These are phyloP conservation scores for Colletotrichum gloeosporioides DNA, from an alignment of 2,329 filamentous ascomycete species.

Conservation along the genomic window DNA sequence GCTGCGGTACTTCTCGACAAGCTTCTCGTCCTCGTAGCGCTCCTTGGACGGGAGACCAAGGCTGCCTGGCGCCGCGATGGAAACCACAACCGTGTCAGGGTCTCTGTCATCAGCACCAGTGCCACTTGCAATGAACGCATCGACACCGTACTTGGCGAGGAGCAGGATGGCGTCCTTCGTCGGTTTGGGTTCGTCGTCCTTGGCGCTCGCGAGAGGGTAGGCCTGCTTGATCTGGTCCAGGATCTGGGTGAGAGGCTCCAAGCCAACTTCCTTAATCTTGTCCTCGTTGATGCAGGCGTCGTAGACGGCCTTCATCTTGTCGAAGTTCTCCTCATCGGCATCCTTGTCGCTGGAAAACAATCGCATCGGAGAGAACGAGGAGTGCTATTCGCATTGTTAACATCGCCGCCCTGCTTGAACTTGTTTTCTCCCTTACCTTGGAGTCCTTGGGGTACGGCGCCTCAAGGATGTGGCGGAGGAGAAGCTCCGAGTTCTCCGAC, in stretches of 20 bases:
- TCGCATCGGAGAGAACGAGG: constrained; percentile 50
- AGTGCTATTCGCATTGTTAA: constrained; percentile 42
- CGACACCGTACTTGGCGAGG: constrained; percentile 50
- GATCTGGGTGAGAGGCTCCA: constrained; percentile 60
- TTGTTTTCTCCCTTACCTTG: constrained; percentile 31
- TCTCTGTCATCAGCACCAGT: constrained; percentile 49
- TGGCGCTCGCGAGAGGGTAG: constrained; percentile 23
- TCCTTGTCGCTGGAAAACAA: constrained; percentile 40
- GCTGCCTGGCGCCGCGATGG: constrained; percentile 48
- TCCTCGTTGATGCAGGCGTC: constrained; percentile 70
- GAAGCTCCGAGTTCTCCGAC: constrained; percentile 62
- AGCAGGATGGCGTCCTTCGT: constrained; percentile 49
- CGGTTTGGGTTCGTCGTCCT: constrained; percentile 29
- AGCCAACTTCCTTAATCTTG: constrained; percentile 58
- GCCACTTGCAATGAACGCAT: constrained; percentile 39
- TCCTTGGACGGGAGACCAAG: constrained; percentile 68
- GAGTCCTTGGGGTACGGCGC: constrained; percentile 54
- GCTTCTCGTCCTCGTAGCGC: constrained; percentile 61
- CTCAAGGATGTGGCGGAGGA: constrained; percentile 69
- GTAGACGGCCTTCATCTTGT: constrained; percentile 69
- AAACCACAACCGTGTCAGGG: constrained; percentile 39
- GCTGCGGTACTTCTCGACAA: constrained; percentile 55
- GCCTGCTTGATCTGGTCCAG: constrained; percentile 44
- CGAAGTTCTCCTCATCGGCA: constrained; percentile 66
- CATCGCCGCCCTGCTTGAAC: background rate